These are phyloP conservation scores for Talaromyces sp. DNA, from an alignment of 2,329 filamentous ascomycete genomes.

Conservation along the genomic window DNA sequence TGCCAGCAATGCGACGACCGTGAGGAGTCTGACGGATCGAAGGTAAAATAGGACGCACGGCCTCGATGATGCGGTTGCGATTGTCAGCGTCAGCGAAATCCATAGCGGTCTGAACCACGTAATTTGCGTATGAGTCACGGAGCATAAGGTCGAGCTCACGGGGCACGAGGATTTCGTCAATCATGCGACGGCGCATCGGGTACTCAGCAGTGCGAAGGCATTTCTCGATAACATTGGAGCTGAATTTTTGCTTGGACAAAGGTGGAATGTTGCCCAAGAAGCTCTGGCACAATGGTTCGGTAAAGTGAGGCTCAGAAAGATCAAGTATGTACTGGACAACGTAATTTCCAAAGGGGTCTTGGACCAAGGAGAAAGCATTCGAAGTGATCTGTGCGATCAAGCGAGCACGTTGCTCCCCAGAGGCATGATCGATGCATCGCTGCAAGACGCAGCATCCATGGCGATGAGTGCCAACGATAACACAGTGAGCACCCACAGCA, in stretches of 20 bases:
- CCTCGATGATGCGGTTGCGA: slow-evolving; percentile 73
- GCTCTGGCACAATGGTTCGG: slow-evolving; percentile 76
- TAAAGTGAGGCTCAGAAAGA: slow-evolving; percentile 80
- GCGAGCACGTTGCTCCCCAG: slow-evolving; percentile 80
- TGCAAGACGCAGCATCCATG: slow-evolving; percentile 98
- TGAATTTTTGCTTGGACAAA: slow-evolving; percentile 95
- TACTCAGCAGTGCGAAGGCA: slow-evolving; percentile 78
- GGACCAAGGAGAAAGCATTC: slow-evolving; percentile 82
- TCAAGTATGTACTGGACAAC: slow-evolving; percentile 99
- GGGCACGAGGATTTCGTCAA: slow-evolving; percentile 72
- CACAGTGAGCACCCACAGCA: slow-evolving; percentile 79
- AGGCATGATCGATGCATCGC: slow-evolving; percentile 95
- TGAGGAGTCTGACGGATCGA: slow-evolving; percentile 87
- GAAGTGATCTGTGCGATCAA: slow-evolving; percentile 83
- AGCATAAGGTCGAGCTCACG: slow-evolving; percentile 83
- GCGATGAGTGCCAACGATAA: slow-evolving; percentile 91
- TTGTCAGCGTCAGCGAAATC: slow-evolving; percentile 73
- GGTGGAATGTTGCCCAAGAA: slow-evolving; percentile 69
- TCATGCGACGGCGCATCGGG: slow-evolving; percentile 71
- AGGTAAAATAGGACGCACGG: slow-evolving; percentile 78
- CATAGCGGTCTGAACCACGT: slow-evolving; percentile 93
- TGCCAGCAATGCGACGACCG: slow-evolving; percentile 86
- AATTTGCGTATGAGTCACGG: slow-evolving; percentile 92
- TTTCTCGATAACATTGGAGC: slow-evolving; percentile 98
- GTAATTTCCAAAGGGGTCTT: slow-evolving; percentile 98